Percentiles rank a stretch among this genome's conserved stretches.
These are phyloP conservation scores for Talaromyces trachyspermus DNA, from an alignment of 495 filamentous ascomycete genomes.

Conservation along the genomic window DNA sequence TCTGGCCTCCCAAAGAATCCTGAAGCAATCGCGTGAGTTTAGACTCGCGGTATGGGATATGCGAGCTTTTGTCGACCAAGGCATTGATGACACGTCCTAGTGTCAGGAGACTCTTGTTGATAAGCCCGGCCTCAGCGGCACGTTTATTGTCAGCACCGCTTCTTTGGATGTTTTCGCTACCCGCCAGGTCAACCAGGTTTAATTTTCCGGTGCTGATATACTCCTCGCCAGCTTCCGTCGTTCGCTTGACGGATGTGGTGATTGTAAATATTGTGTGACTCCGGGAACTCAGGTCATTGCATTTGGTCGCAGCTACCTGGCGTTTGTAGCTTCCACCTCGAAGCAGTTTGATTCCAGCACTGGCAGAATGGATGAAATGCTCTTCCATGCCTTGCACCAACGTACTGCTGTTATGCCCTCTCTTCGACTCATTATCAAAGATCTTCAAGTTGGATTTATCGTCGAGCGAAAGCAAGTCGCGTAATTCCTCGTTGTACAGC, in stretches of 20 bases:
- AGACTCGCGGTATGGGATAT: constrained; percentile 92
- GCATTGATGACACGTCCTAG: constrained; percentile 97
- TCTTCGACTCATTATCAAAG: constrained; percentile 81
- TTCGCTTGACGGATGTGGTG: constrained; percentile 77
- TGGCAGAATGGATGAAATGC: constrained; percentile 75
- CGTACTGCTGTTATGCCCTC: constrained; percentile 61
- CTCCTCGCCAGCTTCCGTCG: constrained; percentile 76
- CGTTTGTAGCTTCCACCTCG: constrained; percentile 85
- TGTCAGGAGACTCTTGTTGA: constrained; percentile 95
- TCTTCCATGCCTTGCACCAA: constrained; percentile 98
- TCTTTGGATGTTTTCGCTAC: constrained; percentile 94
- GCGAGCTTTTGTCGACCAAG: constrained; percentile 78
- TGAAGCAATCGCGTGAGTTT: constrained; percentile 92
- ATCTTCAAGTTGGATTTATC: constrained; percentile 87
- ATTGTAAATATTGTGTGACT: constrained; percentile 97
- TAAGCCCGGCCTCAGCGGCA: constrained; percentile 88
- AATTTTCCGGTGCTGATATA: constrained; percentile 90
- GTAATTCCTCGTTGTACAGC: constrained; percentile 93
- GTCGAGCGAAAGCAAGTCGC: constrained; percentile 75
- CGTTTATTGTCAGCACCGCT: constrained; percentile 97
- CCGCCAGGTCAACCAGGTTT: constrained; percentile 92
- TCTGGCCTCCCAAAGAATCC: constrained; percentile 90
- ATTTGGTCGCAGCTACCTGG: constrained; percentile 95
- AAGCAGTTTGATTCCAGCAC: constrained; percentile 80
- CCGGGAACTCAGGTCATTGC: constrained; percentile 92